A percentile compares a stretch with the other conserved stretches of the same genome.
Conservation (phyloP, 1,139 yeast species). For the Magnusiomyces tetraspermus region DNA sequence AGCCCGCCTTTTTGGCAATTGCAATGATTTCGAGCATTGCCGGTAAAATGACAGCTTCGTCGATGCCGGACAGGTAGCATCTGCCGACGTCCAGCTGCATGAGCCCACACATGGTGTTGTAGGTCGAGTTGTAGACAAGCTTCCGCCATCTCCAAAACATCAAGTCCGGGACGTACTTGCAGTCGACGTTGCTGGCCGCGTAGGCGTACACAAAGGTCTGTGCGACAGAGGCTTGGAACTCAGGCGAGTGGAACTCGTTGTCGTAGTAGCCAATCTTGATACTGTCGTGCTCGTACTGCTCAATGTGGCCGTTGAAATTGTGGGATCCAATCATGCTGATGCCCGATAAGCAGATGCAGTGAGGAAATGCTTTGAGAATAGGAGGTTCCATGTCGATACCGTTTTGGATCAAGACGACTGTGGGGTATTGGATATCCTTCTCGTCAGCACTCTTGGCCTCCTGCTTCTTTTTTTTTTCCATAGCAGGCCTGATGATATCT, state of each 20-base stretch:
- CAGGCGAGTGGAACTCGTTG: conserved; percentile 28
- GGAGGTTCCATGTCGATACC: conserved; percentile 67
- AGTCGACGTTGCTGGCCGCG: conserved; percentile 35
- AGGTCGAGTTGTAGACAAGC: conserved; percentile 57
- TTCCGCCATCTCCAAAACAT: conserved; percentile 52
- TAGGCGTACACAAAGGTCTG: conserved; percentile 44
- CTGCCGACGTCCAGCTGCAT: conserved; percentile 53
- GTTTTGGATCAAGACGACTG: conserved; percentile 59
- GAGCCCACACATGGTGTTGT: conserved; percentile 53
- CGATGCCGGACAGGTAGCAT: conserved; percentile 46
- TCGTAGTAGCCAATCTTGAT: conserved; percentile 48
- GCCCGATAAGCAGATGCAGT: conserved; percentile 52
- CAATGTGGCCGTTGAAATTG: conserved; percentile 44
- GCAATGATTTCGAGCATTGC: conserved; percentile 57
- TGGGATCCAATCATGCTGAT: conserved; percentile 61
- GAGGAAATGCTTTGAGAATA: conserved; percentile 48
- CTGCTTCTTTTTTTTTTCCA: conserved; percentile 20
- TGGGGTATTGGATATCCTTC: conserved; percentile 30
- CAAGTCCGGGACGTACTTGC: conserved; percentile 36
- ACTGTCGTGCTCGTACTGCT: conserved; percentile 43
- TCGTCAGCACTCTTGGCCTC: neutral
- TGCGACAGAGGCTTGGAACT: conserved; percentile 19
- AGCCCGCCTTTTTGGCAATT: conserved; percentile 54
- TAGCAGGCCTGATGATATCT: conserved; percentile 50
- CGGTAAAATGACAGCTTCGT: conserved; percentile 36